A percentile compares a stretch with the other conserved stretches of the same genome.
These are phyloP conservation scores for Malus hybrid DNA, from an alignment of 331 rosid genomes.

Conservation along the genomic window DNA sequence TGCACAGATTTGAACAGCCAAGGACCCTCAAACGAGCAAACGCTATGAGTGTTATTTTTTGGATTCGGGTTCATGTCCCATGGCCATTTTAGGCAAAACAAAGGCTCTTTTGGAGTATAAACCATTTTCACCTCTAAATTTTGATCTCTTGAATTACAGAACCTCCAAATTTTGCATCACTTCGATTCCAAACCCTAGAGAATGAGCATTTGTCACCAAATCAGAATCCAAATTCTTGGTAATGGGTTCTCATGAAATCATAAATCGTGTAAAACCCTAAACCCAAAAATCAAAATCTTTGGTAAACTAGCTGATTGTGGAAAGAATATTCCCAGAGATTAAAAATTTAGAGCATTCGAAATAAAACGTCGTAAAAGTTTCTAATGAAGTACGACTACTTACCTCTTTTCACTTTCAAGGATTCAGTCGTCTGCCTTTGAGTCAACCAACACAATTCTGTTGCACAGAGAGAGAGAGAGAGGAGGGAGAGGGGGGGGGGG, in stretches of 20 bases:
- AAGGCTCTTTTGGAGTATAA: slow-evolving; percentile 28
- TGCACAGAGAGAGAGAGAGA: not conserved
- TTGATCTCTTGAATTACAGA: not conserved
- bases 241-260: not conserved
- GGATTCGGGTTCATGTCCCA: slow-evolving; percentile 50
- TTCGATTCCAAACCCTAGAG: not conserved
- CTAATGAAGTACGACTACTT: not conserved
- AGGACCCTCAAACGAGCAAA: slow-evolving; percentile 61
- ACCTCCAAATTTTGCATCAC: not conserved
- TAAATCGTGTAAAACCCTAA: not conserved
- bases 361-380: not conserved
- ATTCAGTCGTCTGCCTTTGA: not conserved
- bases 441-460: not conserved
- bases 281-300: not conserved
- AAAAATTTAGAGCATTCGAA: not conserved
- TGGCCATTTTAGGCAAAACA: slow-evolving; percentile 74
- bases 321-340: not conserved
- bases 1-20: slow-evolving; percentile 76
- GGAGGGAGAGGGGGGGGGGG: not conserved
- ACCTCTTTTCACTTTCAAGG: not conserved
- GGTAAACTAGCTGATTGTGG: not conserved
- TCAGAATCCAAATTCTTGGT: not conserved
- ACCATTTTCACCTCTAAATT: slow-evolving; percentile 21
- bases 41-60: slow-evolving; percentile 18
- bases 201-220: not conserved